phyloP scores from a whole-genome alignment of 495 filamentous ascomycete genomes.

The Chlorociboria aeruginascens region DNA sequence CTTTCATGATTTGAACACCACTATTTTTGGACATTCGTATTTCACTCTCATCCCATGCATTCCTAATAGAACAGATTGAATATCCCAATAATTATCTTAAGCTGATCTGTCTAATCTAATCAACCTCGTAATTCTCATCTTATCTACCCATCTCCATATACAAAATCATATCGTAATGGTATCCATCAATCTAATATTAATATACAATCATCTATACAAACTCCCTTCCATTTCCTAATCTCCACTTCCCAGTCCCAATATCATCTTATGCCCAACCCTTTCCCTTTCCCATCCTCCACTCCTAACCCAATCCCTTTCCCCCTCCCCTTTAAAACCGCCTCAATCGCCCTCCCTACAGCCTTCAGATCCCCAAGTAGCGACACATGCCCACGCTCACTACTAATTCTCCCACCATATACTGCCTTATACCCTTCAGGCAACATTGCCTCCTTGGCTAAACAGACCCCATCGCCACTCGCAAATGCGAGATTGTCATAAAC shows the following conservation, averaged over 20 bases:
- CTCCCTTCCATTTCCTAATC: background rate
- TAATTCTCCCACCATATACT: constrained; percentile 58
- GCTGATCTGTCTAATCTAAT: too few species aligned
- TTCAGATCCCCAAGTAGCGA: constrained; percentile 75
- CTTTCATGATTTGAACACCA: too few species aligned
- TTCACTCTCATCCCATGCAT: too few species aligned
- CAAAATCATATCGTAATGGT: too few species aligned
- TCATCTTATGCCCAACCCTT: background rate
- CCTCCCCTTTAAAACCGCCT: constrained; percentile 52
- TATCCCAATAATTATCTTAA: too few species aligned
- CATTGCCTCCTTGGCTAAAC: constrained; percentile 78
- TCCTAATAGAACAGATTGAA: too few species aligned
- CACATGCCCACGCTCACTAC: constrained; percentile 76
- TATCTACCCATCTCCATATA: too few species aligned
- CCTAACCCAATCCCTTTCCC: constrained; percentile 59
- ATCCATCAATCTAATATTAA: too few species aligned
- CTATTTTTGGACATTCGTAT: too few species aligned
- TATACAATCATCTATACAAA: too few species aligned
- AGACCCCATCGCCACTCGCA: constrained; percentile 80
- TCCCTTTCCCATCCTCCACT: background rate
- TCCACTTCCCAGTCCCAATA: background rate
- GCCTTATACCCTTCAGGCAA: constrained; percentile 67
- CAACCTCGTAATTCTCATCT: too few species aligned
- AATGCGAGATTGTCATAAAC: constrained; percentile 84
- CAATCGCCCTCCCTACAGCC: constrained; percentile 63